A percentile compares a stretch with the other conserved stretches of the same genome.
Conservation (phyloP, 2,329 filamentous ascomycete genomes). For the Colletotrichum tropicicola region DNA sequence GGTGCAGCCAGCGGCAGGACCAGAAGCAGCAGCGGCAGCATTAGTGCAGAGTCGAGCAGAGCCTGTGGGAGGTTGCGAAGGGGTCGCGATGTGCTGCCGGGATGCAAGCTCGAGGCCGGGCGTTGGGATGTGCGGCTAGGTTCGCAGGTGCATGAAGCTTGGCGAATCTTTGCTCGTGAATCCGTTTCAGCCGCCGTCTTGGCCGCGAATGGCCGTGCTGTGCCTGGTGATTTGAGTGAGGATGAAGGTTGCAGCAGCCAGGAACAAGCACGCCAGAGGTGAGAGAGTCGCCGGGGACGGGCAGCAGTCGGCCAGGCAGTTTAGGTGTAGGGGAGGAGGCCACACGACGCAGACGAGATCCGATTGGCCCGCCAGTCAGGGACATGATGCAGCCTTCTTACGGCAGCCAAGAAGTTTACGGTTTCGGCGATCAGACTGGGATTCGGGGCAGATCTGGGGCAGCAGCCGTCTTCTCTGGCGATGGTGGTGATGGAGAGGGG, state of each 20-base stretch:
- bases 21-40: background rate
- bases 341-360: slow-evolving; percentile 1
- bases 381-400: slow-evolving; percentile 23
- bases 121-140: slow-evolving; percentile 1
- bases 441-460: slow-evolving; percentile 19
- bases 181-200: slow-evolving; percentile 27
- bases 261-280: background rate
- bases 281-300: too few relatives aligned
- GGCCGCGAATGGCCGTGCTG: slow-evolving; percentile 21
- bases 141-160: slow-evolving; percentile 27
- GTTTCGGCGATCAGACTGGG: slow-evolving; percentile 27
- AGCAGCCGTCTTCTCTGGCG: too few relatives aligned
- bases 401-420: slow-evolving; percentile 28
- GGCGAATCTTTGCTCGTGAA: slow-evolving; percentile 26
- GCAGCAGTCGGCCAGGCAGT: too few relatives aligned
- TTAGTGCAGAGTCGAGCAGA: too few relatives aligned
- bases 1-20: background rate
- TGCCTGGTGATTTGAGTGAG: slow-evolving; percentile 16
- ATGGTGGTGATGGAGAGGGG: background rate
- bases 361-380: slow-evolving; percentile 20
- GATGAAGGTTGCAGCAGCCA: background rate
- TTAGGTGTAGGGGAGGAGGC: background rate
- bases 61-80: background rate
- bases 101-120: slow-evolving; percentile 5
- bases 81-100: slow-evolving; percentile 6